Evolutionary conservation across 1,284 basidiomycete genomes (phyloP), one percentile per base, ranked within the genome.

Genomic region (Moesziomyces sp.): DNA sequence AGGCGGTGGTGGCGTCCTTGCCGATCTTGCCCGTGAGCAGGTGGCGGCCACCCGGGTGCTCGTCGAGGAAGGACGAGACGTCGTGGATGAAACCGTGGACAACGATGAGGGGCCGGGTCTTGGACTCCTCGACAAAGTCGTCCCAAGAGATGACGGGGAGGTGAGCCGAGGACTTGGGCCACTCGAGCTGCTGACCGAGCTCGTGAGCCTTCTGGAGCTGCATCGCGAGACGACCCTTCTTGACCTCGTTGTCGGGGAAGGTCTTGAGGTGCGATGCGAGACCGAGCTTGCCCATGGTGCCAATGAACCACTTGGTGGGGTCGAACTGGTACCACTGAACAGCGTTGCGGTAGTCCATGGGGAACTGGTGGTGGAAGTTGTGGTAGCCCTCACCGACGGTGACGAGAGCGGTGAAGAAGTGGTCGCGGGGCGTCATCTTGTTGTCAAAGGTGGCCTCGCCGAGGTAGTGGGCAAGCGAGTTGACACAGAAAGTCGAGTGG

Each of bases 301-400:
- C 56, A 44, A 83, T 83, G 61, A 83, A 83, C 82, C 82, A 83
- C 74, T 83, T 83, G 56, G 82, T 83, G 14, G 82, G 82, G 65
- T 83, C 82, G 55, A 80, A 83, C 65, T 83, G 82, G 68, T 81
- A 80, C 82, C 82, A 83, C 51, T 77, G 66, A 33, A 80, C 65
- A 18, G 81, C 82, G 58, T 83, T 83, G 19, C 82, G 76, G 74
- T 79, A 82, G 72, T 83, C 81, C 80, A 83, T 82, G 35, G 81
- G 81, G 78, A 83, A 83, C 58, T 83, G 80, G 68, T 83, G 81
- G 75, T 83, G 81, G 78, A 82, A 83, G 68, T 83, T 83, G 78
- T 83, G 81, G 73, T 83, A 83, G 21, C 81, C 81, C 61, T 83
- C 81, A 16, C 81, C 81, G 30, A 83, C 76, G 40, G 81, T 83